Conservation (phyloP, 129 eudicot genomes). For the Silybum marianum region DNA sequence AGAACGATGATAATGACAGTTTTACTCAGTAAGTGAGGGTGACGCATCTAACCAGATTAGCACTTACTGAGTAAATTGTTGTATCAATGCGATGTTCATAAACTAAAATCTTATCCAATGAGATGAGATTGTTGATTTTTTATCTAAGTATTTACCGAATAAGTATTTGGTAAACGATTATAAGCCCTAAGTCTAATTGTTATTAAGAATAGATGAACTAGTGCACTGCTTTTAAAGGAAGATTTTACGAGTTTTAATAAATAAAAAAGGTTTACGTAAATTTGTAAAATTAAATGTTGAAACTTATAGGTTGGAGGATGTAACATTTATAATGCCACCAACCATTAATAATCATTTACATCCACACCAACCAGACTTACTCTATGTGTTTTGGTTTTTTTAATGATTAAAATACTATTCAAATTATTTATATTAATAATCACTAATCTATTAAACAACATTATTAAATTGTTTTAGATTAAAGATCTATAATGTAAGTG, state of each 20-base stretch:
- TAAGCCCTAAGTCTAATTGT: too few relatives aligned
- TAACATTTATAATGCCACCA: constrained; percentile 13
- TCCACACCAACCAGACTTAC: constrained; percentile 11
- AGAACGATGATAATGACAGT: too few relatives aligned
- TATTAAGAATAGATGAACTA: background rate
- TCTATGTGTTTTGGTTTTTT: background rate
- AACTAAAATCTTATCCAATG: too few relatives aligned
- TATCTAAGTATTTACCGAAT: too few relatives aligned
- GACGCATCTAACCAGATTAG: too few relatives aligned
- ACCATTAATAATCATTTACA: background rate
- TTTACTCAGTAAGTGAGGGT: too few relatives aligned
- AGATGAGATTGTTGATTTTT: too few relatives aligned
- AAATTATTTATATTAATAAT: background rate
- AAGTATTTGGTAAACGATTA: too few relatives aligned
- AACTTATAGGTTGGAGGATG: background rate
- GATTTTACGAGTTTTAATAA: background rate
- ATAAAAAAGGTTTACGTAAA: background rate
- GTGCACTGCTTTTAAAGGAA: background rate
- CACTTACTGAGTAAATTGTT: too few relatives aligned
- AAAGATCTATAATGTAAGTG: background rate
- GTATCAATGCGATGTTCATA: too few relatives aligned
- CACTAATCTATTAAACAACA: background rate
- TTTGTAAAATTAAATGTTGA: background rate
- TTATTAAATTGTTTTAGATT: background rate
- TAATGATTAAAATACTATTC: background rate